phyloP scores from a whole-genome alignment of 2,329 filamentous ascomycete genomes.

The Aureobasidium namibiae region DNA sequence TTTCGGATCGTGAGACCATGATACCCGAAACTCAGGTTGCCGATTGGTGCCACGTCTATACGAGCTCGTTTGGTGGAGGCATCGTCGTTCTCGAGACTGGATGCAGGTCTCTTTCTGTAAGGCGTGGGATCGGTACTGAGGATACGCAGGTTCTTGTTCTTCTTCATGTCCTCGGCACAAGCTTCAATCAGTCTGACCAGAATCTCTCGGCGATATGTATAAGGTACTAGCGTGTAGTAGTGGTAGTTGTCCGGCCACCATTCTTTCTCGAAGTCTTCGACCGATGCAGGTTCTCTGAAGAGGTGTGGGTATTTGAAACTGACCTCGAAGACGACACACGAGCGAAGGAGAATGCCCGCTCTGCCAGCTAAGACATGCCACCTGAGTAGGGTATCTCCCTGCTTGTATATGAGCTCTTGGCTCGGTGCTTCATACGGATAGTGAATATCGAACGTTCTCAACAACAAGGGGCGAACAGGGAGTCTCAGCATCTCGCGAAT shows the following conservation, averaged over 20 bases:
- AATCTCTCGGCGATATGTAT: not conserved
- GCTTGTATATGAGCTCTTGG: not conserved
- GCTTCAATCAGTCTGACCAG: not conserved
- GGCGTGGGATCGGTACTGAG: not conserved
- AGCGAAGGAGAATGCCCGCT: not conserved
- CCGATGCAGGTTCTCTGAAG: not conserved
- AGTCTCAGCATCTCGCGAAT: not conserved
- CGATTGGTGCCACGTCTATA: not conserved
- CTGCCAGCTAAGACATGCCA: not conserved
- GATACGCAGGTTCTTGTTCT: not conserved
- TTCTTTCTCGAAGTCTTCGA: not conserved
- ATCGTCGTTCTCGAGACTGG: not conserved
- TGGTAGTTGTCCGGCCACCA: not conserved
- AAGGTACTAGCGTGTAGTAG: not conserved
- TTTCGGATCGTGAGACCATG: too few species aligned
- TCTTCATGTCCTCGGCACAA: not conserved
- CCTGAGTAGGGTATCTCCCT: not conserved
- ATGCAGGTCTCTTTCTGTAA: not conserved
- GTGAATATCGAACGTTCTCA: not conserved
- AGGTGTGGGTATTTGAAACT: not conserved
- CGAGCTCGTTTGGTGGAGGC: not conserved
- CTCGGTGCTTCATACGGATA: not conserved
- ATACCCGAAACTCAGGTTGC: too few species aligned
- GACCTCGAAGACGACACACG: not conserved
- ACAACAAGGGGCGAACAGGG: not conserved